Evolutionary conservation across 768 basidiomycete genomes (phyloP).

Genomic region (Dentipellis fragilis): DNA sequence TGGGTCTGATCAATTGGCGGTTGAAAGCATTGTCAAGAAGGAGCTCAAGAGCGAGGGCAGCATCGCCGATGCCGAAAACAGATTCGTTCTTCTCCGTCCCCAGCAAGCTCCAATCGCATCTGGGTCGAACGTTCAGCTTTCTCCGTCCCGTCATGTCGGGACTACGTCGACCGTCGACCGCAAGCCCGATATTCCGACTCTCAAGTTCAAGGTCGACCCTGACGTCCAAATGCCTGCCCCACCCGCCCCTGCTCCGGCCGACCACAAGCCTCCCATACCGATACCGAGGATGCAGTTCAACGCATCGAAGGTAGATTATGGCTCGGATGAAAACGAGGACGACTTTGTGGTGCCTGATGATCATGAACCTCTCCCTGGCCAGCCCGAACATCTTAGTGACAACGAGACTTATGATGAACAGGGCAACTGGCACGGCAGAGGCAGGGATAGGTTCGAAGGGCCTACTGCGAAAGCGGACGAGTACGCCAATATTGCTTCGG

Average conservation of each 20-base stretch:
- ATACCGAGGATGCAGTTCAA: background rate
- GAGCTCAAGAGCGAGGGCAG: slow-evolving; percentile 5
- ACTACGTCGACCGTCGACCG: background rate
- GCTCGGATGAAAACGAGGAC: background rate
- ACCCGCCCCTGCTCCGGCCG: background rate
- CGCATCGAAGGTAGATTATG: background rate
- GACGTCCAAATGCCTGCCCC: background rate
- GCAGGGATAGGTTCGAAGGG: slow-evolving; percentile 32
- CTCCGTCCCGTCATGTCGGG: background rate
- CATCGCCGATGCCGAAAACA: background rate
- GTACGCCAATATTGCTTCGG: slow-evolving; percentile 23
- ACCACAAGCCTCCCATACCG: background rate
- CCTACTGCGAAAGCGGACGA: slow-evolving; percentile 40
- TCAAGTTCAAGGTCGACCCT: background rate
- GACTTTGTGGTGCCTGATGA: background rate
- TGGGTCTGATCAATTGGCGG: too few relatives aligned
- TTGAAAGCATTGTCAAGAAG: background rate
- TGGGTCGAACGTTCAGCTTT: slow-evolving; percentile 12
- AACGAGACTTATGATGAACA: slow-evolving; percentile 29
- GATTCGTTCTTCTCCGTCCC: background rate
- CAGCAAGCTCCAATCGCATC: slow-evolving; percentile 10
- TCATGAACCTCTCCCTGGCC: too few relatives aligned
- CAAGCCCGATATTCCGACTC: background rate
- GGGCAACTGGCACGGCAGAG: slow-evolving; percentile 39
- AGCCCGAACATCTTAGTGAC: background rate